Percentiles rank a stretch among this genome's conserved stretches.
Evolutionary conservation across 148 eudicot species (phyloP).

Genomic region (Pouteria glomerata): DNA sequence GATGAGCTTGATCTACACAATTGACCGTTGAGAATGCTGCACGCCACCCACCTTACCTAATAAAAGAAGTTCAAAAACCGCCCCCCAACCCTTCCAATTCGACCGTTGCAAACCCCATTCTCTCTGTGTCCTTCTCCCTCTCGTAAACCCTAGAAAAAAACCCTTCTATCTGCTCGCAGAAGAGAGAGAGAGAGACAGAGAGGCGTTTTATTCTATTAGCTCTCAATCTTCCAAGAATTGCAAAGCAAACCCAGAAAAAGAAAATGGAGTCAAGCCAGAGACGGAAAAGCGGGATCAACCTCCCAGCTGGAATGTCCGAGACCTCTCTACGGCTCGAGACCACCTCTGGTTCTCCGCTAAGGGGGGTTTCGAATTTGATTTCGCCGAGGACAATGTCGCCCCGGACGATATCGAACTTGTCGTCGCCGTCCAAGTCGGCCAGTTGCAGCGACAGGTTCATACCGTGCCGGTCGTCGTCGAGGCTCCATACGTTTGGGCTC

Average conservation of each 20-base stretch:
- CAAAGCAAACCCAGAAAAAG: neutral
- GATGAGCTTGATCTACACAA: conserved; percentile 8
- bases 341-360: conserved; percentile 21
- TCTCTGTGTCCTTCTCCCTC: neutral
- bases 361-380: conserved; percentile 17
- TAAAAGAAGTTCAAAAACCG: neutral
- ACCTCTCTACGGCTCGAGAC: conserved; percentile 53
- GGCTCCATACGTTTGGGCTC: conserved; percentile 79
- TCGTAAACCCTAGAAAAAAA: conserved; percentile 7
- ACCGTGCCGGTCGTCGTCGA: conserved; percentile 89
- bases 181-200: neutral
- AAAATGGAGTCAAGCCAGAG: conserved; percentile 58
- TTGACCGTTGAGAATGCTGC: conserved; percentile 21
- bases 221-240: too few species aligned
- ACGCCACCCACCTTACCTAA: neutral
- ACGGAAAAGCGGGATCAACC: conserved; percentile 81
- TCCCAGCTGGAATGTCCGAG: conserved; percentile 73
- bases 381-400: conserved; percentile 78
- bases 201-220: neutral
- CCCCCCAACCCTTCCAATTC: neutral
- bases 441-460: conserved; percentile 87
- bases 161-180: neutral
- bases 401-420: conserved; percentile 62
- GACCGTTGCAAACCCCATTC: conserved; percentile 7
- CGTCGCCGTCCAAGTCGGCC: conserved; percentile 42